Percentiles rank a stretch among this genome's conserved stretches.
These are phyloP conservation scores for Podospora fimiseda DNA, from an alignment of 495 filamentous ascomycete species.

Conservation along the genomic window DNA sequence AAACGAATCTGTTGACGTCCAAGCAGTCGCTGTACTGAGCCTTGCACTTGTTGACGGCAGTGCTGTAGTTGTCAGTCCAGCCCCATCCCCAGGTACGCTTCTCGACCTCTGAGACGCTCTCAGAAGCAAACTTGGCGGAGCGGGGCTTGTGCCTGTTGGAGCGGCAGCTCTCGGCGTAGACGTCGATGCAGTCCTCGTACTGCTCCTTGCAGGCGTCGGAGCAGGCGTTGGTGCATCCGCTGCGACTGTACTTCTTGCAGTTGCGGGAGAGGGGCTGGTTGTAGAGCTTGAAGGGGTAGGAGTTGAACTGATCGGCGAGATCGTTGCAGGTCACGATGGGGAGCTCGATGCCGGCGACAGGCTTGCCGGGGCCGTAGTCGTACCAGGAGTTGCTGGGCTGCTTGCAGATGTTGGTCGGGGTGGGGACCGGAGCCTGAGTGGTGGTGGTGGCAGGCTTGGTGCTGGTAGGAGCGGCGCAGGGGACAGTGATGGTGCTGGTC, in stretches of 20 bases:
- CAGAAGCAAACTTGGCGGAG: neutral
- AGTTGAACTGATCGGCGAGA: slow-evolving; percentile 25
- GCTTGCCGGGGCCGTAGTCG: slow-evolving; percentile 34
- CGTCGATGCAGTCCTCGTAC: slow-evolving; percentile 37
- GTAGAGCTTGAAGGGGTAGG: slow-evolving; percentile 44
- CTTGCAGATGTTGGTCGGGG: slow-evolving; percentile 39
- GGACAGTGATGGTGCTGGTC: slow-evolving; percentile 25
- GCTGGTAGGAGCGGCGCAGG: slow-evolving; percentile 31
- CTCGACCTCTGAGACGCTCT: neutral
- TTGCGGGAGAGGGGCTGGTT: slow-evolving; percentile 24
- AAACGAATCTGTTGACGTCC: slow-evolving; percentile 6
- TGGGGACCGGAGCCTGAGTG: slow-evolving; percentile 30
- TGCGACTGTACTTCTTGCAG: slow-evolving; percentile 34
- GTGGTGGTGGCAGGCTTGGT: slow-evolving; percentile 29
- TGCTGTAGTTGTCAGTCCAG: slow-evolving; percentile 21
- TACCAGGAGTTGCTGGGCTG: slow-evolving; percentile 32
- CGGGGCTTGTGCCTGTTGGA: neutral
- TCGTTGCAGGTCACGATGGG: slow-evolving; percentile 49
- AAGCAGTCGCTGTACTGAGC: slow-evolving; percentile 39
- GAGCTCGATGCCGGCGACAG: slow-evolving; percentile 43
- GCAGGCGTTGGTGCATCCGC: slow-evolving; percentile 29
- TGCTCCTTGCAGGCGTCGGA: slow-evolving; percentile 44
- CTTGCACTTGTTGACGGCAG: slow-evolving; percentile 32
- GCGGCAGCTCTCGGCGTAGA: slow-evolving; percentile 40
- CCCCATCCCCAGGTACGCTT: slow-evolving; percentile 11